Conservation (phyloP, 106 monocot species). For the Dendrobium officinale region DNA sequence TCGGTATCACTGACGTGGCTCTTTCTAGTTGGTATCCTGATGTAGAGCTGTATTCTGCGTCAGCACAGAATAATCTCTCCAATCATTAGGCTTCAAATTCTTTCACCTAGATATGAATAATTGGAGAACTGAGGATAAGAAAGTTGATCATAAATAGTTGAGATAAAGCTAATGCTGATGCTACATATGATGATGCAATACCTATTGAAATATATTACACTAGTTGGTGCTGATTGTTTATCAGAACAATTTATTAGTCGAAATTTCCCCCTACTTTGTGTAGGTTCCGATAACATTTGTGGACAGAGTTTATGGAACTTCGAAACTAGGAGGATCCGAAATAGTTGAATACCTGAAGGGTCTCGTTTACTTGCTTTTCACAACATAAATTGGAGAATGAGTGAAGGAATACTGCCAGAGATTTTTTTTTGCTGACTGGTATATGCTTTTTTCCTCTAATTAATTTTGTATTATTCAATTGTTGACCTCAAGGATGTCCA, state of each 20-base stretch:
- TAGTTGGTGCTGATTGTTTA: neutral
- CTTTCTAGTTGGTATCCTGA: too few relatives aligned
- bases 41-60: too few relatives aligned
- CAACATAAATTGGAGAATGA: slow-evolving; percentile 37
- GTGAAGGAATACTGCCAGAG: neutral
- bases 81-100: too few relatives aligned
- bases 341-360: slow-evolving; percentile 95
- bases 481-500: neutral
- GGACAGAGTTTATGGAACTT: slow-evolving; percentile 90
- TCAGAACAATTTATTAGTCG: neutral
- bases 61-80: too few relatives aligned
- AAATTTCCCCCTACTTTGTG: neutral
- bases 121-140: too few relatives aligned
- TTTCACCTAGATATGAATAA: too few relatives aligned
- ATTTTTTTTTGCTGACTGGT: neutral
- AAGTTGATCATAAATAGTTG: too few relatives aligned
- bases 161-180: too few relatives aligned
- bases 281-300: slow-evolving; percentile 99
- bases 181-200: too few relatives aligned
- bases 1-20: too few relatives aligned
- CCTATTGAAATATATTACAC: too few relatives aligned
- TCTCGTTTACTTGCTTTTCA: slow-evolving; percentile 68
- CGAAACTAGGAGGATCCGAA: slow-evolving; percentile 98
- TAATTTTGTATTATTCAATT: neutral
- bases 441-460: neutral